phyloP scores from a whole-genome alignment of 2,329 filamentous ascomycete species.

The Beauveria sp. region DNA sequence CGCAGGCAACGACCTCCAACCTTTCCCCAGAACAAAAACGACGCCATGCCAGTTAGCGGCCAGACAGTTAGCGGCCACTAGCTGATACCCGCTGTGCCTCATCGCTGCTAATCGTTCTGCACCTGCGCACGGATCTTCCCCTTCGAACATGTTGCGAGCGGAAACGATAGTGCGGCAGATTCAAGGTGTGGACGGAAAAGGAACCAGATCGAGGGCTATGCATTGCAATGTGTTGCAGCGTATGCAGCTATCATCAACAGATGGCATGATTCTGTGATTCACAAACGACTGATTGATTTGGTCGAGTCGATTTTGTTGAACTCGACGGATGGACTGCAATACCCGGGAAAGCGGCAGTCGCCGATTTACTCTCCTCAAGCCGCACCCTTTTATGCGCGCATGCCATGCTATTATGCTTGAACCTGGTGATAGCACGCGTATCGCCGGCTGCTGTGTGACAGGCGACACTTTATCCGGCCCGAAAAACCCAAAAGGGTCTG shows the following conservation, averaged over 20 bases:
- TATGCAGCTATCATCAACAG: not conserved
- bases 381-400: not conserved
- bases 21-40: too few relatives aligned
- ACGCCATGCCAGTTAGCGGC: not conserved
- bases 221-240: not conserved
- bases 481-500: not conserved
- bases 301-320: not conserved
- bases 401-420: not conserved
- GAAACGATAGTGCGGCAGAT: conserved; percentile 7
- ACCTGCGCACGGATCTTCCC: not conserved
- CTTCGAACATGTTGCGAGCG: conserved; percentile 4
- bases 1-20: not conserved
- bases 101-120: not conserved
- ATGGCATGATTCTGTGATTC: not conserved
- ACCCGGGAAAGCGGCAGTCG: not conserved
- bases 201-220: not conserved
- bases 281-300: not conserved
- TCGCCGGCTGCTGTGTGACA: not conserved
- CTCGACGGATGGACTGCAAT: not conserved
- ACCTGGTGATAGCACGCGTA: not conserved
- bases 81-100: conserved; percentile 5
- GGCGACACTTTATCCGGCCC: not conserved
- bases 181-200: not conserved
- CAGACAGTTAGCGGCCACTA: conserved; percentile 3
- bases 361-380: not conserved